phyloP scores from a whole-genome alignment of 441 rosid genomes.

The Kokia cookei region DNA sequence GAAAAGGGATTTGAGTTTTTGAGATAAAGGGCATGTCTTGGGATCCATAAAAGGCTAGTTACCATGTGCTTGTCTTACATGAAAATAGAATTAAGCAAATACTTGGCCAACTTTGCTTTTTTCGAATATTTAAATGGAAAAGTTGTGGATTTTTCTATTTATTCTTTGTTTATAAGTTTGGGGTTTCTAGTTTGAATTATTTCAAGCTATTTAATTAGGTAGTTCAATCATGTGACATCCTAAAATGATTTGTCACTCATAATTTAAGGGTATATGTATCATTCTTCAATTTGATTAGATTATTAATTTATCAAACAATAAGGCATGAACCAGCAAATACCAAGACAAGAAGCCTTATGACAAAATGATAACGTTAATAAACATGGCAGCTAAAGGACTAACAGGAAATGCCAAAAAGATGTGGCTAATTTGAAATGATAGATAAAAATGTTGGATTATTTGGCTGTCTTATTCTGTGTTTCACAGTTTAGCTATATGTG shows the following conservation, averaged over 20 bases:
- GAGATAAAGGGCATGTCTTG: constrained; percentile 10
- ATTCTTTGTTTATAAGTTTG: background rate
- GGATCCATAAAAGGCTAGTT: constrained; percentile 25
- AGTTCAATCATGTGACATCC: background rate
- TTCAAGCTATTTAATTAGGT: background rate
- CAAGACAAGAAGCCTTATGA: background rate
- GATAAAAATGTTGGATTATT: constrained; percentile 2
- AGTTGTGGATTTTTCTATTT: too few species aligned
- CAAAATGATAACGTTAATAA: background rate
- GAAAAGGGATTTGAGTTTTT: background rate
- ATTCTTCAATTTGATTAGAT: background rate
- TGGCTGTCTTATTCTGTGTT: constrained; percentile 5
- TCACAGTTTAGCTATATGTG: background rate
- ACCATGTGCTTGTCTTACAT: constrained; percentile 21
- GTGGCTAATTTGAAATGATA: background rate
- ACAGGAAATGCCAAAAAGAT: background rate
- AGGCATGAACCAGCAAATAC: background rate
- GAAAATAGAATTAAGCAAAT: background rate
- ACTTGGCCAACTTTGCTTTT: too few species aligned
- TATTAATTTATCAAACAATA: background rate
- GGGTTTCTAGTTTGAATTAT: background rate
- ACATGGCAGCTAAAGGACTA: background rate
- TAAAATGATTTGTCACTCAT: too few species aligned
- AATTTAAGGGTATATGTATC: background rate
- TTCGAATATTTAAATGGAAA: too few species aligned